These are phyloP conservation scores for Ceratocystis eucalypticola DNA, from an alignment of 2,329 filamentous ascomycete species.

Conservation along the genomic window DNA sequence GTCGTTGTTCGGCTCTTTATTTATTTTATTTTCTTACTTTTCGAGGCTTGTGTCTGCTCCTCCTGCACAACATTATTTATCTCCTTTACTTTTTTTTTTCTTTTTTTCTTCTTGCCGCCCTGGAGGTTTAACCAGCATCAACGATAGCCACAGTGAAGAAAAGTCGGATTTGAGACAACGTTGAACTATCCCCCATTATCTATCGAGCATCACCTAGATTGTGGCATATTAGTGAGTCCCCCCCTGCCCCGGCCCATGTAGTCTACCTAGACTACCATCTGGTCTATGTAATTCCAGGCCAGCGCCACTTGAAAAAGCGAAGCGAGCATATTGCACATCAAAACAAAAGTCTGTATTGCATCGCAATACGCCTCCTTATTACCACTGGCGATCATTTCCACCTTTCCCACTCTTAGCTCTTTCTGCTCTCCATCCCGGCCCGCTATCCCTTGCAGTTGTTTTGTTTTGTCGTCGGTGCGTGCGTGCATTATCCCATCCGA, in stretches of 20 bases:
- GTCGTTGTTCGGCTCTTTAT: background rate
- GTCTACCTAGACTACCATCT: background rate
- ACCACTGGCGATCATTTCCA: background rate
- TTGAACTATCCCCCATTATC: background rate
- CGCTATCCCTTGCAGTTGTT: background rate
- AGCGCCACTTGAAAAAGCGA: slow-evolving; percentile 2
- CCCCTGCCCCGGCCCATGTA: background rate
- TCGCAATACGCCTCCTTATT: background rate
- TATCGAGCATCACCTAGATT: background rate
- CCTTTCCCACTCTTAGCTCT: background rate
- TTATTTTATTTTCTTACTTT: background rate
- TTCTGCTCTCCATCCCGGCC: background rate
- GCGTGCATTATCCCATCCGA: slow-evolving; percentile 4
- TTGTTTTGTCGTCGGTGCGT: background rate
- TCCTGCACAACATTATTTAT: background rate
- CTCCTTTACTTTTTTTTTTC: background rate
- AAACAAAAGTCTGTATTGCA: slow-evolving; percentile 3
- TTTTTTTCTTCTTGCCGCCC: background rate
- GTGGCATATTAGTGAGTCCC: slow-evolving; percentile 1
- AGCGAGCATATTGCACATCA: background rate
- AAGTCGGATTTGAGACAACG: background rate
- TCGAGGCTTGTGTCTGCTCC: background rate
- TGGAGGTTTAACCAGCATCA: background rate
- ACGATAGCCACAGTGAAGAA: background rate
- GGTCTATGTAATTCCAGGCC: background rate